Percentiles rank a stretch among this genome's conserved stretches.
These are phyloP conservation scores for Drechmeria coniospora DNA, from an alignment of 2,329 filamentous ascomycete genomes.

Conservation along the genomic window DNA sequence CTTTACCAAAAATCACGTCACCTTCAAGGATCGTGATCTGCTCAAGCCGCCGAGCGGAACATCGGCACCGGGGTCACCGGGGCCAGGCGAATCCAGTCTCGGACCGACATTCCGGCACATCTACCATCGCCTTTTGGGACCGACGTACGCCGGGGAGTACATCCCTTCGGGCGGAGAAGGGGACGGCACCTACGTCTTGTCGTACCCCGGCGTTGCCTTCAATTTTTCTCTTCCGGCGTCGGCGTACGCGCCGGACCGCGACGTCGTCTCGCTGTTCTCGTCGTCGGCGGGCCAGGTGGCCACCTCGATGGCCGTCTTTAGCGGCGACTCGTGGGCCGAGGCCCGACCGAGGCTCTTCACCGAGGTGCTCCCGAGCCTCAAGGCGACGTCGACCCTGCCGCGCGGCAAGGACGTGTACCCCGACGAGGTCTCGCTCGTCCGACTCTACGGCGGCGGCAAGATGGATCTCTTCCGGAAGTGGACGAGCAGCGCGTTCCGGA, in stretches of 20 bases:
- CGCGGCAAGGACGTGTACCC: conserved; percentile 68
- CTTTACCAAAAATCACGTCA: conserved; percentile 71
- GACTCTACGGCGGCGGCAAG: conserved; percentile 61
- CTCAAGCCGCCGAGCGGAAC: conserved; percentile 42
- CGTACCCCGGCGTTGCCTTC: conserved; percentile 88
- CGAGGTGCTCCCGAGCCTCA: conserved; percentile 55
- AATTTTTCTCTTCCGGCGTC: conserved; percentile 66
- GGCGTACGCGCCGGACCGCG: conserved; percentile 58
- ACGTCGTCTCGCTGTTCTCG: conserved; percentile 76
- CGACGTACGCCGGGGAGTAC: conserved; percentile 89
- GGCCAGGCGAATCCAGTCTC: conserved; percentile 15
- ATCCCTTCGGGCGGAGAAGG: conserved; percentile 46
- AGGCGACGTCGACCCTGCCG: conserved; percentile 51
- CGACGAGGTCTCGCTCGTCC: conserved; percentile 73
- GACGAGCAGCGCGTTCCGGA: conserved; percentile 50
- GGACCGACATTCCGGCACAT: conserved; percentile 78
- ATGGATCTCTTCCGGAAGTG: conserved; percentile 64
- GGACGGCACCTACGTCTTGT: conserved; percentile 71
- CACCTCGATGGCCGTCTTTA: conserved; percentile 79
- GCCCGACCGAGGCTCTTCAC: conserved; percentile 65
- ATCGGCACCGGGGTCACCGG: conserved; percentile 17
- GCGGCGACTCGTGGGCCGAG: conserved; percentile 80
- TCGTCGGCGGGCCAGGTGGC: conserved; percentile 63
- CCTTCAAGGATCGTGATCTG: conserved; percentile 67
- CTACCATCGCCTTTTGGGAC: conserved; percentile 85